Evolutionary conservation across 805 yeast species (phyloP).

Genomic region (Nadsonia fulvescens): DNA sequence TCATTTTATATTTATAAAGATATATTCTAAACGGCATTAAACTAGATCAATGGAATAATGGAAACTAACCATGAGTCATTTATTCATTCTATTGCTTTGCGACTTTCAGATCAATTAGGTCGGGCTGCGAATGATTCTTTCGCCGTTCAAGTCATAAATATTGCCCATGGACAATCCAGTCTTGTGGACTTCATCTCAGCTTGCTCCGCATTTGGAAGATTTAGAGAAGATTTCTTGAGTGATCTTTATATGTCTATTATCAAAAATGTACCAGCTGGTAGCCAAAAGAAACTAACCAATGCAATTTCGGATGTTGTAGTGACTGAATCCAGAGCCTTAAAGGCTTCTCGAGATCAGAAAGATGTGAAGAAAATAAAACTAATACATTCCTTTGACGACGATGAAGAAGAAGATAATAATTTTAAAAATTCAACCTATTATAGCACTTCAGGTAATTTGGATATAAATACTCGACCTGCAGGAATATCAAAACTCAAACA

Average conservation of each 20-base stretch:
- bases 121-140: constrained; percentile 9
- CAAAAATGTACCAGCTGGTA: constrained; percentile 2
- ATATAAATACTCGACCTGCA: too few species aligned
- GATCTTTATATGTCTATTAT: constrained; percentile 10
- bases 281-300: background rate
- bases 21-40: background rate
- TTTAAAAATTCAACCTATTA: too few species aligned
- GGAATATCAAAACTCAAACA: too few species aligned
- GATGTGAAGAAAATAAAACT: constrained; percentile 1
- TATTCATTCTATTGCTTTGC: constrained; percentile 7
- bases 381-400: constrained; percentile 1
- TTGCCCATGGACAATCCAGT: constrained; percentile 8
- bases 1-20: background rate
- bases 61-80: constrained; percentile 1
- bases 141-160: constrained; percentile 9
- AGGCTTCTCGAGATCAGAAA: constrained; percentile 1
- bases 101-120: constrained; percentile 11
- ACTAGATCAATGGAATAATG: background rate
- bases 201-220: constrained; percentile 14
- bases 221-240: constrained; percentile 10
- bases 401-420: background rate
- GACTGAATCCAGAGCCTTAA: background rate
- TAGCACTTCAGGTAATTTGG: too few species aligned
- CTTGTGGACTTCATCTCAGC: constrained; percentile 9
- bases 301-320: background rate